Percentiles rank a stretch among this genome's conserved stretches.
Evolutionary conservation across 768 basidiomycete genomes (phyloP).

Genomic region (Termitomyces sp.): DNA sequence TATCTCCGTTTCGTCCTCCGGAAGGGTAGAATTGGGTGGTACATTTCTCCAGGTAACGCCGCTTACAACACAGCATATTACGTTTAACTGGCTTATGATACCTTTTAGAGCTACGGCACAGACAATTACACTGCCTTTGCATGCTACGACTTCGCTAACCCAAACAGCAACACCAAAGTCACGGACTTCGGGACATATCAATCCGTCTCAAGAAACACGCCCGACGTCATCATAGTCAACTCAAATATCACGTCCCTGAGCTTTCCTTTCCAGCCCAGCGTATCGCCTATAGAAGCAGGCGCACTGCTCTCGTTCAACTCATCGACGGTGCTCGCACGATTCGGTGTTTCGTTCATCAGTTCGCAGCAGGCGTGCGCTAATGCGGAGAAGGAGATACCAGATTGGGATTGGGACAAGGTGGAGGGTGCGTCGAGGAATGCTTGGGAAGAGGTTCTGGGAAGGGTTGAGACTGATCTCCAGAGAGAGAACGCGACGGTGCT

Average conservation of each 20-base stretch:
- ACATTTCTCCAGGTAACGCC: conserved; percentile 37
- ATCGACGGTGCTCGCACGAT: conserved; percentile 39
- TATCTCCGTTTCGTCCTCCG: conserved; percentile 24
- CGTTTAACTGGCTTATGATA: not conserved
- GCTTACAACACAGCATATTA: not conserved
- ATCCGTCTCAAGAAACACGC: conserved; percentile 25
- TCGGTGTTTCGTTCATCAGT: conserved; percentile 53
- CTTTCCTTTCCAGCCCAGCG: conserved; percentile 31
- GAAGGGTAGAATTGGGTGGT: conserved; percentile 33
- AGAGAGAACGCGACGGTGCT: conserved; percentile 36
- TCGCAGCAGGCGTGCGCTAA: conserved; percentile 50
- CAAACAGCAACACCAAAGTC: conserved; percentile 16
- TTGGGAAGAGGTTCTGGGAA: conserved; percentile 39
- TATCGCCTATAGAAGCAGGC: conserved; percentile 37
- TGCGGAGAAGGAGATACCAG: conserved; percentile 47
- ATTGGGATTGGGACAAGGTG: conserved; percentile 39
- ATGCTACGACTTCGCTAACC: conserved; percentile 40
- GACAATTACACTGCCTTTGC: conserved; percentile 43
- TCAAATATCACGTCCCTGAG: conserved; percentile 25
- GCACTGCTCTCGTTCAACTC: conserved; percentile 36
- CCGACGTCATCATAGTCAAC: conserved; percentile 28
- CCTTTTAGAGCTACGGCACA: conserved; percentile 37
- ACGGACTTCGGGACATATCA: conserved; percentile 34
- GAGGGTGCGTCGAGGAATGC: conserved; percentile 28
- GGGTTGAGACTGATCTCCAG: conserved; percentile 26